Conservation (phyloP, 208 protist species). For the Pavlovales sp. region DNA sequence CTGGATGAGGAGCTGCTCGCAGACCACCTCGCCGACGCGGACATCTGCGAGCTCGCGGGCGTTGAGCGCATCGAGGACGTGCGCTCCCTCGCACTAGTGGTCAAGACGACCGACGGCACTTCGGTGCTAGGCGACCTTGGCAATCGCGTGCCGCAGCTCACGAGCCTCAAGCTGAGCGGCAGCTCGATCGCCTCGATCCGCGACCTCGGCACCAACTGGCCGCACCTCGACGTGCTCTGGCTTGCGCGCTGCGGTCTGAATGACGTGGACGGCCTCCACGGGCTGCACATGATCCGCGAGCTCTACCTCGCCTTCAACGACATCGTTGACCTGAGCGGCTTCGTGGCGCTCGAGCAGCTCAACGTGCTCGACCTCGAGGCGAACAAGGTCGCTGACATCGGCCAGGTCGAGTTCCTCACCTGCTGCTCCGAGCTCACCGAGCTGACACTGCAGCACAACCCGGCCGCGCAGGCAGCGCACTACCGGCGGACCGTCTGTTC, state of each 20-base stretch:
- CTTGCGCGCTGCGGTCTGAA: constrained; percentile 16
- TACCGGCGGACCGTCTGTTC: neutral
- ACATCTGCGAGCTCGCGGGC: neutral
- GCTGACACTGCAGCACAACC: neutral
- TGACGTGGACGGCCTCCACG: constrained; percentile 52
- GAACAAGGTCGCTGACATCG: constrained; percentile 66
- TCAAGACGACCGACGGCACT: neutral
- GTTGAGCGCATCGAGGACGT: neutral
- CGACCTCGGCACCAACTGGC: neutral
- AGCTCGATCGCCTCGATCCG: neutral
- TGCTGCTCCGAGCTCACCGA: neutral
- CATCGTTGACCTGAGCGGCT: constrained; percentile 64
- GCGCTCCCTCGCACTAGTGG: neutral
- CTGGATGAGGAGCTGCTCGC: neutral
- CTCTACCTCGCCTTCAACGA: constrained; percentile 78
- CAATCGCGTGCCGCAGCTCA: neutral
- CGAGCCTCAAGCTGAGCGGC: neutral
- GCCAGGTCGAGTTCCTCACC: constrained; percentile 35
- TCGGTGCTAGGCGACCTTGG: constrained; percentile 7
- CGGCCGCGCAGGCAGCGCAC: too few species aligned
- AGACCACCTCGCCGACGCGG: constrained; percentile 2
- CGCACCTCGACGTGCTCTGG: neutral
- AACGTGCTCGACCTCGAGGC: constrained; percentile 77
- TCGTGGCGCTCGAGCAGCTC: constrained; percentile 69
- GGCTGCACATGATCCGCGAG: constrained; percentile 67